These are phyloP conservation scores for Pseudopithomyces chartarum DNA, from an alignment of 2,329 filamentous ascomycete genomes.

Conservation along the genomic window DNA sequence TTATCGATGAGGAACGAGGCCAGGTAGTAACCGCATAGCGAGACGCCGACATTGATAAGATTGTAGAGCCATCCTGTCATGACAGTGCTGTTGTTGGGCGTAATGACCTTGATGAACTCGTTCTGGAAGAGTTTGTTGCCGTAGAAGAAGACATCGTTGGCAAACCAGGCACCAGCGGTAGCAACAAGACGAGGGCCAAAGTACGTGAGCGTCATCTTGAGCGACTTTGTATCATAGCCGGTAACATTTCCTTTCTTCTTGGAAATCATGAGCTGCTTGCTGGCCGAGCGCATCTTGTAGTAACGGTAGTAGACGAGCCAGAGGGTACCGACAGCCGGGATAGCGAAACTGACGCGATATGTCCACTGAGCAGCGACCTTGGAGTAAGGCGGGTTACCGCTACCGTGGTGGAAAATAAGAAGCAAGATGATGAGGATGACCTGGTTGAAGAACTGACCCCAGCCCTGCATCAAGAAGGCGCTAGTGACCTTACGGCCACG, in stretches of 20 bases:
- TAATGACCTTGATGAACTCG: conserved; percentile 85
- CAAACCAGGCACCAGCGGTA: conserved; percentile 89
- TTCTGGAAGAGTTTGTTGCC: conserved; percentile 97
- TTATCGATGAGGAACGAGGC: conserved; percentile 91
- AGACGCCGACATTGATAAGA: conserved; percentile 86
- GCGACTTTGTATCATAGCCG: conserved; percentile 86
- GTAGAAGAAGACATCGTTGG: conserved; percentile 98
- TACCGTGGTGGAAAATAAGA: conserved; percentile 84
- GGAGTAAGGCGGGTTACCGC: conserved; percentile 77
- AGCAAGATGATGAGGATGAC: conserved; percentile 84
- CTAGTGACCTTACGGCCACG: conserved; percentile 94
- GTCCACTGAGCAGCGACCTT: conserved; percentile 81
- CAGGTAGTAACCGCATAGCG: conserved; percentile 84
- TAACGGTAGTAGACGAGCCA: conserved; percentile 97
- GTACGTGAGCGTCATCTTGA: conserved; percentile 77
- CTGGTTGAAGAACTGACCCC: conserved; percentile 96
- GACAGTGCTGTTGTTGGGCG: conserved; percentile 69
- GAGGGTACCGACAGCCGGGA: conserved; percentile 86
- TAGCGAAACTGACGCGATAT: conserved; percentile 89
- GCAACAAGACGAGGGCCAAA: conserved; percentile 87
- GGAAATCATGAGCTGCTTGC: conserved; percentile 77
- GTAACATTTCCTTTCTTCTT: conserved; percentile 89
- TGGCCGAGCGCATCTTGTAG: conserved; percentile 90
- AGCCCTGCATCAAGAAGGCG: conserved; percentile 97
- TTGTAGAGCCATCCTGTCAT: conserved; percentile 93